Base-by-base conservation (phyloP, 2,329 filamentous ascomycete genomes). In the Xylariaceae sp. region DNA sequence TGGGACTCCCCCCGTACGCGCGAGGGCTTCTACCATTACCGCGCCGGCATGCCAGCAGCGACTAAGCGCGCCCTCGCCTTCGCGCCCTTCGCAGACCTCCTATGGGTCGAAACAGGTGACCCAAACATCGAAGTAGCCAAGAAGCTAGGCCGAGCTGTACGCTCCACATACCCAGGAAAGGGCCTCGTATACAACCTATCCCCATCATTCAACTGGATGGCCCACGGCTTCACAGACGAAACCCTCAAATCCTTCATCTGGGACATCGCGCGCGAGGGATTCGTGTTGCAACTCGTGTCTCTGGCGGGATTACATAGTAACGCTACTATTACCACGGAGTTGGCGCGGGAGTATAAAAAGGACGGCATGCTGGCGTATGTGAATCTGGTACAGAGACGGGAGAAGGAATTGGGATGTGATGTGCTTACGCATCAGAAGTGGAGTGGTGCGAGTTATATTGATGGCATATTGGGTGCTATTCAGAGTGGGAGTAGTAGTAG, bases 181-280 rank as follows among this genome's bases (percentile, higher is more conserved):
- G 88, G 89, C 37, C 81, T 99, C 29, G 92, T 97, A 0, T 99
- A 99, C 76, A 99, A 99, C 74, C 81, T 99, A 1, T 91, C 87
- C 3, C 94, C 94, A 1, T 95, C 89, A 6, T 99, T 99, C 80
- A 97, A 99, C 78, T 99, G 94, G 94, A 94, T 95, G 84, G 85
- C 85, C 8, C 91, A 97, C 69, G 94, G 92, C 32, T 99, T 97
- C 73, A 86, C 82, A 2, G 84, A 91, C 60, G 85, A 84, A 58
- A 86, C 87, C 4, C 80, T 99, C 53, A 90, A 88, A 74, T 90
- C 83, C 4, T 99, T 99, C 71, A 88, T 99, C 65, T 97, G 92
- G 92, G 92, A 97, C 70, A 84, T 99, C 61, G 94, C 91, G 6
- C 84, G 86, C 69, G 88, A 96, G 65, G 92, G 92, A 57, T 92